A percentile compares a stretch with the other conserved stretches of the same genome.
Conservation (phyloP, 345 rosid species). For the Bruguiera parviflora region DNA sequence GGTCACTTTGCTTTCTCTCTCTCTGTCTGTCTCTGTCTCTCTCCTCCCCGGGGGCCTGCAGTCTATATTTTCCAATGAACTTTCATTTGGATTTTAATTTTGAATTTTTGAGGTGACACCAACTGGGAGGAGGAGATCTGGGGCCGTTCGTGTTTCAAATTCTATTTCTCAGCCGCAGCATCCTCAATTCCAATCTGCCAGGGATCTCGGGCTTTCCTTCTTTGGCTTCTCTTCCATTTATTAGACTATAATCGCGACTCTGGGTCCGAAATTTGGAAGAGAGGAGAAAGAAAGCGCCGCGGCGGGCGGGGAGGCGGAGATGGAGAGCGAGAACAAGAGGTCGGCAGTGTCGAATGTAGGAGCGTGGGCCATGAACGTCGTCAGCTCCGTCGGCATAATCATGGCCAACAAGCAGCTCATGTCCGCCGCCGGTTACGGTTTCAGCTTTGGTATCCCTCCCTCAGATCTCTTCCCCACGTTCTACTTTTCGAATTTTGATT, state of each 20-base stretch:
- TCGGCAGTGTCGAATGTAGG: conserved; percentile 79
- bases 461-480: conserved; percentile 7
- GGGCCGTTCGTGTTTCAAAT: too few species aligned
- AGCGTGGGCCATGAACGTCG: conserved; percentile 90
- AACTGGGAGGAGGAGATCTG: conserved; percentile 11
- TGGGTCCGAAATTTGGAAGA: neutral
- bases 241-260: neutral
- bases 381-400: conserved; percentile 91
- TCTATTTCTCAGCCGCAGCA: too few species aligned
- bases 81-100: neutral
- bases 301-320: conserved; percentile 5
- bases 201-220: conserved; percentile 2
- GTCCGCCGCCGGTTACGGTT: conserved; percentile 72
- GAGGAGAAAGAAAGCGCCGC: neutral
- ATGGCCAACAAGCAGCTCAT: conserved; percentile 98
- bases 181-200: too few species aligned
- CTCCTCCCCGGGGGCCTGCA: neutral
- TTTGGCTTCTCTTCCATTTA: too few species aligned
- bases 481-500: neutral
- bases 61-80: neutral
- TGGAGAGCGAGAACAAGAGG: conserved; percentile 62
- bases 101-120: neutral
- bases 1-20: neutral
- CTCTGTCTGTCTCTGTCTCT: neutral
- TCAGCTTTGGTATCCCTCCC: conserved; percentile 59